Evolutionary conservation across 2,329 filamentous ascomycete genomes (phyloP), one percentile per base, ranked within the genome.

Genomic region (Zymoseptoria ardabiliae): DNA sequence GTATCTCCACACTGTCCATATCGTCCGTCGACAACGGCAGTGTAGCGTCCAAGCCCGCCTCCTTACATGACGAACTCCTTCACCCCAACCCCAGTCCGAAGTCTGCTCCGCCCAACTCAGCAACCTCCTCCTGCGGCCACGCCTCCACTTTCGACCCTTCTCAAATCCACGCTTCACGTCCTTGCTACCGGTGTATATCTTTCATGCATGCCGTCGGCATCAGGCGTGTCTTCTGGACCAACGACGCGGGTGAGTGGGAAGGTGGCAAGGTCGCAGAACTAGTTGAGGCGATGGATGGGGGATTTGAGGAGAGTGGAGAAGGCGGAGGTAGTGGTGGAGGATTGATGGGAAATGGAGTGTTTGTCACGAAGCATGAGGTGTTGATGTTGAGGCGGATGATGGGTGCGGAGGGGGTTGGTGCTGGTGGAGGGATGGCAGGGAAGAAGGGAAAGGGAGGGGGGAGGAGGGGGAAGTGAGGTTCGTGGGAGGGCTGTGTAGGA

Each of bases 321-420:
- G 7, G 58, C 65, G 56, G 59, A 21, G 57, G 63, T 13, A 4
- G 58, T 66, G 56, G 60, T 22, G 57, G 63, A 9, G 67, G 65
- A n/a, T 65, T 49, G 64, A 68, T 41, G 59, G 63, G 66, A 1
- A 72, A 70, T 55, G 71, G 72, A 13, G 68, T 81, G 1, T 82
- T 81, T 66, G 76, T 82, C 17, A 82, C 78, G 7, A 82, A 81
- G 70, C 79, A 81, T 68, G 78, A 81, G 65, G 76, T 81, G 1
- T 63, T 81, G 56, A 77, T 78, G 74, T 64, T 81, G 64, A 73
- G 74, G 63, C 63, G 71, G 52, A 65, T 68, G 59, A 72, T 75
- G 71, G 70, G 70, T 19, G 53, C 56, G 54, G 54, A 25, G 20
- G 22, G 3, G 19, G 22, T 3, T 9, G 50, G 8, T 21, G 22